A percentile compares a stretch with the other conserved stretches of the same genome.
Conservation (phyloP, 495 filamentous ascomycete genomes). For the Neurospora sp. region DNA sequence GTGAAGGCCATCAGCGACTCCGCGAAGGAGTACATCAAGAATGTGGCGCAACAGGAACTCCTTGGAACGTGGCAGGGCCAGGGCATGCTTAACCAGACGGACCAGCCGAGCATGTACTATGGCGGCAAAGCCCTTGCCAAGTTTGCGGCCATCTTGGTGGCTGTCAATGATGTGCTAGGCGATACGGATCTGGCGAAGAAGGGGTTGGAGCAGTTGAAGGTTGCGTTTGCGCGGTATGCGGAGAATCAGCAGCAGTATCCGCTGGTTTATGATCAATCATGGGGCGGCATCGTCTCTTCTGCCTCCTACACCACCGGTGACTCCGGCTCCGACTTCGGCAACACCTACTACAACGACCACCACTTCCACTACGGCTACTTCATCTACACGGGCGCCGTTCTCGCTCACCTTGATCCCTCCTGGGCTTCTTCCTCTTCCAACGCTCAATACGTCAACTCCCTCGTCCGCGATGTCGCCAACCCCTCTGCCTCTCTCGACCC, state of each 20-base stretch:
- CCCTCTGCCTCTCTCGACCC: slow-evolving; percentile 52
- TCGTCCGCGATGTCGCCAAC: slow-evolving; percentile 73
- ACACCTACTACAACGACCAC: slow-evolving; percentile 87
- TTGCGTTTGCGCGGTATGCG: slow-evolving; percentile 64
- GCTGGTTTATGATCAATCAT: slow-evolving; percentile 70
- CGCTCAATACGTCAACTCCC: slow-evolving; percentile 68
- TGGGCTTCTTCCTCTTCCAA: slow-evolving; percentile 69
- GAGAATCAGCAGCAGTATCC: slow-evolving; percentile 69
- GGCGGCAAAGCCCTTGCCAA: slow-evolving; percentile 88
- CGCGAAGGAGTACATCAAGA: slow-evolving; percentile 44
- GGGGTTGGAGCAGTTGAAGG: slow-evolving; percentile 59
- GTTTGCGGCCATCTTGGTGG: slow-evolving; percentile 66
- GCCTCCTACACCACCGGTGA: slow-evolving; percentile 70
- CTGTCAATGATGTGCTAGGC: slow-evolving; percentile 53
- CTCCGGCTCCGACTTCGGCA: slow-evolving; percentile 65
- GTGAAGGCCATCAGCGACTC: slow-evolving; percentile 38
- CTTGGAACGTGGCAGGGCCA: slow-evolving; percentile 29
- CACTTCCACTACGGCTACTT: slow-evolving; percentile 93
- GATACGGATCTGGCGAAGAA: slow-evolving; percentile 48
- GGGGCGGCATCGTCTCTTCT: slow-evolving; percentile 79
- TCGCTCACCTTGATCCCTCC: slow-evolving; percentile 64
- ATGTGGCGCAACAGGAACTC: slow-evolving; percentile 54
- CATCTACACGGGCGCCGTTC: slow-evolving; percentile 77
- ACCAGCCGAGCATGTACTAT: slow-evolving; percentile 90
- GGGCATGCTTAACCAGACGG: slow-evolving; percentile 57